These are phyloP conservation scores for Phytophthora chlamydospora DNA, from an alignment of 352 stramenopile genomes.

Conservation along the genomic window DNA sequence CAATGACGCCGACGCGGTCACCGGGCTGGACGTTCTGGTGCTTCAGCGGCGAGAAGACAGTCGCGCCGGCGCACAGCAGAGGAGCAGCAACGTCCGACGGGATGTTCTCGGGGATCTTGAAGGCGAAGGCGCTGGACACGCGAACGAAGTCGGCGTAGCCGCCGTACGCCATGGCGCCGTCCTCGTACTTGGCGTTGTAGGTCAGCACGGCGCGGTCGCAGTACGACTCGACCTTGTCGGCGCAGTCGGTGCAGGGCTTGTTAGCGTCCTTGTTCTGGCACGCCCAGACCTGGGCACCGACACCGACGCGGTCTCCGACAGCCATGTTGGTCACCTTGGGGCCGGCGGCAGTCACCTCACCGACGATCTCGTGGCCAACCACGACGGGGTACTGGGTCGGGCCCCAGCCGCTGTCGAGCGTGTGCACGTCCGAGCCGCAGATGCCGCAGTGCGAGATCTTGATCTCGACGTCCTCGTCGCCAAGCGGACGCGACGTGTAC, in stretches of 20 bases:
- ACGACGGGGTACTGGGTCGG: slow-evolving; percentile 50
- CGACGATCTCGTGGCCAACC: slow-evolving; percentile 64
- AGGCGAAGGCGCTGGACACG: slow-evolving; percentile 65
- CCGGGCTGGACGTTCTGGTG: slow-evolving; percentile 55
- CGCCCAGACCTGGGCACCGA: slow-evolving; percentile 79
- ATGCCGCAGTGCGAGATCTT: slow-evolving; percentile 72
- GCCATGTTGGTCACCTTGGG: slow-evolving; percentile 66
- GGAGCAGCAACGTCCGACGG: slow-evolving; percentile 50
- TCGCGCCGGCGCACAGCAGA: slow-evolving; percentile 86
- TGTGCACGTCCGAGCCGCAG: slow-evolving; percentile 66
- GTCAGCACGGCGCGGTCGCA: slow-evolving; percentile 59
- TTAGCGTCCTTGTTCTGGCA: slow-evolving; percentile 71
- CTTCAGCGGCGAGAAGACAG: slow-evolving; percentile 77
- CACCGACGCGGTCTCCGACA: slow-evolving; percentile 78
- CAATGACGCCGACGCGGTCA: slow-evolving; percentile 72
- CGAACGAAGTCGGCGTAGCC: slow-evolving; percentile 83
- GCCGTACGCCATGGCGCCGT: slow-evolving; percentile 54
- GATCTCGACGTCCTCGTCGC: slow-evolving; percentile 60
- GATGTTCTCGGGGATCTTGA: slow-evolving; percentile 70
- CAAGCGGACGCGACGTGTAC: slow-evolving; percentile 51
- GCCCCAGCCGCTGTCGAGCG: slow-evolving; percentile 53
- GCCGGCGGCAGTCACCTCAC: slow-evolving; percentile 46
- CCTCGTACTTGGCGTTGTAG: slow-evolving; percentile 58
- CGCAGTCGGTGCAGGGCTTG: slow-evolving; percentile 64
- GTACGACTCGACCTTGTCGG: slow-evolving; percentile 62